Base-by-base conservation (phyloP, 352 stramenopile genomes). In the Phytophthora cactorum region DNA sequence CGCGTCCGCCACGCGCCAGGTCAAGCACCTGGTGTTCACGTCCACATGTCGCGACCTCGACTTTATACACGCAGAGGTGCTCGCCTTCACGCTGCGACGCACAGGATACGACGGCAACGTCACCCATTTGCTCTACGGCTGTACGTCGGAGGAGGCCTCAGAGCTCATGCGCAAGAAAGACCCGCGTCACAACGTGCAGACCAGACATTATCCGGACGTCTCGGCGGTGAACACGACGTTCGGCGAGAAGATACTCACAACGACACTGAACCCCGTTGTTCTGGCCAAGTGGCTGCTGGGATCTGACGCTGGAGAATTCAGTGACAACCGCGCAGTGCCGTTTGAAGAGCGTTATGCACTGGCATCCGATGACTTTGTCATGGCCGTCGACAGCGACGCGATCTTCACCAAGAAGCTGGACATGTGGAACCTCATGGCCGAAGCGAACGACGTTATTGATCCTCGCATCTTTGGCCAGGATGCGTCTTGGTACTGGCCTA, bases 321-420 rank as follows among this genome's bases (percentile, higher is more conserved):
- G 57, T 47, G 58, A 63, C 10, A 66, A 53, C 12, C 58, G 46
- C 12, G 17, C 32, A 10, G 61, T 72, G 28, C 25, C 60, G 4
- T 77, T 80, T 34, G 45, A 66, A 45, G 68, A 89, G 54, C 63
- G 70, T 10, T 80, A 79, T 49, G 63, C 50, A 0, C 52, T 90
- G 14, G 52, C 67, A 12, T 64, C 76, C 29, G 77, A 91, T 46
- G 85, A 91, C 47, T 92, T 88, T 52, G 66, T 96, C 47, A 90
- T 92, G 81, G 66, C 90, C 10, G 81, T 93, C 1, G 88, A 96
- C 59, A 90, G 74, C 63, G 86, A 96, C 65, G 81, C 86, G 25
- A 82, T 94, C 59, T 93, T 96, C 59, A 91, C 84, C 45, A 92
- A 93, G 72, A 82, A 86, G 25, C 9, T 91, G 12, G 86, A 94